These are phyloP conservation scores for Pseudonitzschia delicatissima DNA, from an alignment of 108 stramenopile species.

Conservation along the genomic window DNA sequence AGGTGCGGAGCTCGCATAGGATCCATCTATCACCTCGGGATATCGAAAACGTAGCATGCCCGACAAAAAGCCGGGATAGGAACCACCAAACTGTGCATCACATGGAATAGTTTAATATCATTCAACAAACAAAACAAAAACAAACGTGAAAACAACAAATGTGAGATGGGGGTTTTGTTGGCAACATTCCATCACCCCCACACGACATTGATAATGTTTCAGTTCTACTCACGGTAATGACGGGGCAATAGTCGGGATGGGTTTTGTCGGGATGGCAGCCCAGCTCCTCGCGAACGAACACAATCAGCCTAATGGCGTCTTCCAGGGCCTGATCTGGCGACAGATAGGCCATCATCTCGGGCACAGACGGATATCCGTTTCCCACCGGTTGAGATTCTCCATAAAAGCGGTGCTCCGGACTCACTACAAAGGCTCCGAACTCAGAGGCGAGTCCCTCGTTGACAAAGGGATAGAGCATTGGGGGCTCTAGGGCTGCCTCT, in stretches of 20 bases:
- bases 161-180: not conserved
- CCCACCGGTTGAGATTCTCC: slow-evolving; percentile 40
- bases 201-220: not conserved
- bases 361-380: slow-evolving; percentile 9
- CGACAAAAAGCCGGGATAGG: slow-evolving; percentile 79
- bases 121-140: not conserved
- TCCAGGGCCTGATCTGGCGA: slow-evolving; percentile 52
- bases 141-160: not conserved
- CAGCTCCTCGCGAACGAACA: slow-evolving; percentile 9
- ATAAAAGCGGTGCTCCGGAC: slow-evolving; percentile 66
- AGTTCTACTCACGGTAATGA: slow-evolving; percentile 46
- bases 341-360: slow-evolving; percentile 29
- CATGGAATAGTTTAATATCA: too few relatives aligned
- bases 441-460: slow-evolving; percentile 36
- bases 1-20: slow-evolving; percentile 70
- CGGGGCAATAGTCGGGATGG: slow-evolving; percentile 63
- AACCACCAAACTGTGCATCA: slow-evolving; percentile 48
- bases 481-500: slow-evolving; percentile 50
- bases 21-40: slow-evolving; percentile 63
- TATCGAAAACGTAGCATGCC: slow-evolving; percentile 64
- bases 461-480: slow-evolving; percentile 47
- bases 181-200: not conserved
- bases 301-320: slow-evolving; percentile 21
- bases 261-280: slow-evolving; percentile 21
- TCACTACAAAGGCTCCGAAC: slow-evolving; percentile 51